phyloP scores from a whole-genome alignment of 257 asterid genomes.

The Striga asiatica region DNA sequence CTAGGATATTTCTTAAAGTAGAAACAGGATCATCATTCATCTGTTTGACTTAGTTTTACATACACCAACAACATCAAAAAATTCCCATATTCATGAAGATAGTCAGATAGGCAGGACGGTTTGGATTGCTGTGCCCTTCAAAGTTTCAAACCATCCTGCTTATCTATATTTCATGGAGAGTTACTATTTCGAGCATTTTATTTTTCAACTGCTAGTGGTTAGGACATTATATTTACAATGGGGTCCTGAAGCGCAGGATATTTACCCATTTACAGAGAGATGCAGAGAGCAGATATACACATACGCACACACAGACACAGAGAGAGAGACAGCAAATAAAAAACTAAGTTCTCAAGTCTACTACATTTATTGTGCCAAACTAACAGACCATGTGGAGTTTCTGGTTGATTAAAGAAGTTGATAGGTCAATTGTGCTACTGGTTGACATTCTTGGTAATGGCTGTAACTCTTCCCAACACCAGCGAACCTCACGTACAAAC shows the following conservation, averaged over 20 bases:
- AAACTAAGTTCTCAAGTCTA: background rate
- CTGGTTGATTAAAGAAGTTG: conserved; percentile 78
- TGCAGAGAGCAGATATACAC: too few relatives aligned
- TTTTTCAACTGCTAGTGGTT: too few relatives aligned
- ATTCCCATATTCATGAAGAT: background rate
- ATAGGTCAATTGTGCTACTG: conserved; percentile 57
- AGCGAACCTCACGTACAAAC: conserved; percentile 81
- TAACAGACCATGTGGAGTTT: conserved; percentile 80
- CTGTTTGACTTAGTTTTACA: background rate
- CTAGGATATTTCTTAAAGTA: background rate
- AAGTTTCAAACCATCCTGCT: background rate
- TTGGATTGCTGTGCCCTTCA: background rate
- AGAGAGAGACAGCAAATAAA: background rate
- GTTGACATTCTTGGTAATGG: conserved; percentile 68
- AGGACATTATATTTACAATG: background rate
- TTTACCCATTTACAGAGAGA: background rate
- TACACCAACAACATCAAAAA: background rate
- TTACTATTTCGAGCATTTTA: background rate
- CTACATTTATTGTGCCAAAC: conserved; percentile 2
- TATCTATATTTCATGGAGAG: background rate
- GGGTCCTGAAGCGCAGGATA: background rate
- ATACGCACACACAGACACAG: too few relatives aligned
- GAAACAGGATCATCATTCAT: background rate
- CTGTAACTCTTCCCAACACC: conserved; percentile 98
- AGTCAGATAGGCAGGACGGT: background rate